These are phyloP conservation scores for Debaryomyces sp. DNA, from an alignment of 1,139 yeast species.

Conservation along the genomic window DNA sequence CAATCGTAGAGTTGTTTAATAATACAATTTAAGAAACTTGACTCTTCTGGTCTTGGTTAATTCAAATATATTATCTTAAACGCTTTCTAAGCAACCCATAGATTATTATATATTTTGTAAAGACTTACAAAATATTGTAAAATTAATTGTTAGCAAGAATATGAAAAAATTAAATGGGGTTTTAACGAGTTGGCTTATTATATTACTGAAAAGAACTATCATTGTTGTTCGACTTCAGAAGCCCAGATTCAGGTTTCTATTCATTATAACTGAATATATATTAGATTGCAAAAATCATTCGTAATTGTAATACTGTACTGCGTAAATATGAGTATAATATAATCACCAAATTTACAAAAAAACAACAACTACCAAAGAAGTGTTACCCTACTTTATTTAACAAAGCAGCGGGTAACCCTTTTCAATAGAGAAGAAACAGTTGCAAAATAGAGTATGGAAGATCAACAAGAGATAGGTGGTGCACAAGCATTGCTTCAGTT, in stretches of 20 bases:
- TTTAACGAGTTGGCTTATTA: no score
- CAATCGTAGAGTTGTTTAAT: no score
- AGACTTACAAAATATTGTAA: no score
- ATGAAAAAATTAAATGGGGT: no score
- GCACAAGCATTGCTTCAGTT: constrained; percentile 50
- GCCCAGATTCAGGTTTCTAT: background rate
- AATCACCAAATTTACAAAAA: constrained; percentile 6
- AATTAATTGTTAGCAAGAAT: no score
- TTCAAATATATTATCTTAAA: no score
- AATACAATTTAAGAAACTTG: no score
- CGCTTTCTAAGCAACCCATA: no score
- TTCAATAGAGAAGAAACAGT: constrained; percentile 7
- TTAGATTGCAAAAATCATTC: background rate
- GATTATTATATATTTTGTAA: no score
- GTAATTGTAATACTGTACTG: background rate
- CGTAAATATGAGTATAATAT: background rate
- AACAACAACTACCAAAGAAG: background rate
- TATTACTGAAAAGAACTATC: background rate
- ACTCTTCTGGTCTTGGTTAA: no score
- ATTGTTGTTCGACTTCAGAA: background rate
- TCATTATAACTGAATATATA: background rate
- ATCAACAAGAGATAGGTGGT: constrained; percentile 47
- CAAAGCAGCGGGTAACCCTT: constrained; percentile 24
- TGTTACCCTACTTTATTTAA: constrained; percentile 15
- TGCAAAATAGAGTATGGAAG: constrained; percentile 27